Conservation (phyloP, 2,329 filamentous ascomycete species). For the Colletotrichum spaethianum region DNA sequence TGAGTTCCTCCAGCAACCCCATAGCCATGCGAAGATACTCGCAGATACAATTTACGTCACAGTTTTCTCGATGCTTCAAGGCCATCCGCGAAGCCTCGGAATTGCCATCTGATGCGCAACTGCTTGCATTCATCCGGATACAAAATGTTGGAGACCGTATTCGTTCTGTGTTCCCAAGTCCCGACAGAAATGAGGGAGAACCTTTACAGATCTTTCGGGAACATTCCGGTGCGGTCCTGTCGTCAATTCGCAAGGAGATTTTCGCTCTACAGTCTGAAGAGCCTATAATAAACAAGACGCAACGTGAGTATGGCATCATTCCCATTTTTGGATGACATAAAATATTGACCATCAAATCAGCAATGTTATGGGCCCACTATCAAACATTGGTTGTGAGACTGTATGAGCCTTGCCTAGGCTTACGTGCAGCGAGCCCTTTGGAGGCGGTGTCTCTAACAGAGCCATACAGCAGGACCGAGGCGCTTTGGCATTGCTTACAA, state of each 20-base stretch:
- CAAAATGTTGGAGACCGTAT: conserved; percentile 52
- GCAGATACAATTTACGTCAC: conserved; percentile 50
- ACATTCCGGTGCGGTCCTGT: conserved; percentile 52
- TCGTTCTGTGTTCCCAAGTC: conserved; percentile 45
- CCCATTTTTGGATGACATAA: rapidly evolving
- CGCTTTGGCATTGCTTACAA: conserved; percentile 55
- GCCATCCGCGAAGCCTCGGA: conserved; percentile 44
- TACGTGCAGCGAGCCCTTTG: conserved; percentile 43
- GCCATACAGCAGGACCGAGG: conserved; percentile 50
- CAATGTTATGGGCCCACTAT: conserved; percentile 53
- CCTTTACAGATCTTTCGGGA: conserved; percentile 43
- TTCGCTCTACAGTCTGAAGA: conserved; percentile 43
- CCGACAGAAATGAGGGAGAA: conserved; percentile 35
- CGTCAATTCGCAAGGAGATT: conserved; percentile 51
- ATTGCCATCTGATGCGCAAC: conserved; percentile 36
- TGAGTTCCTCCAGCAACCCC: conserved; percentile 41
- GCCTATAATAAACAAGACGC: conserved; percentile 5
- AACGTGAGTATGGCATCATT: conserved; percentile 4
- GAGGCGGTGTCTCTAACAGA: conserved; percentile 36
- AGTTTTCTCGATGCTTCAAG: conserved; percentile 54
- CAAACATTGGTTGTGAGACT: conserved; percentile 51
- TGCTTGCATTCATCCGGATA: conserved; percentile 52
- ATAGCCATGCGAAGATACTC: conserved; percentile 51
- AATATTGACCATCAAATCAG: conserved; percentile 42
- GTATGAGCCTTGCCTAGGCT: conserved; percentile 55